Evolutionary conservation across 257 asterid genomes (phyloP), one percentile per base, ranked within the genome.

Genomic region (Rauvolfia tetraphylla): DNA sequence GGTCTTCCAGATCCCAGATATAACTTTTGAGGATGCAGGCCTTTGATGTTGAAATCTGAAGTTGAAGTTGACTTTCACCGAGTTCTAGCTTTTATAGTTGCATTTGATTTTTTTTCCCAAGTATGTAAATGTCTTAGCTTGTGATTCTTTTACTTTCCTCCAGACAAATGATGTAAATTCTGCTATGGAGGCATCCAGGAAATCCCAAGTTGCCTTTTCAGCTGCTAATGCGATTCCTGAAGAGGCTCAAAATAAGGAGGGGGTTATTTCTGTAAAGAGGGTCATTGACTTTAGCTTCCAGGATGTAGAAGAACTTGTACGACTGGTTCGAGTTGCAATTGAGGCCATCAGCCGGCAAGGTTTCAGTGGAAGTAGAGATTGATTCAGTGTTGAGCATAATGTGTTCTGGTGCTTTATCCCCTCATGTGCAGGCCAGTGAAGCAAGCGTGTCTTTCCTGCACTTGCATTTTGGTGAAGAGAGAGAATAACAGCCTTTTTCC

Each of bases 161-260:
- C 87, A 95, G 99, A 85, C 96, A 13, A 89, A 84, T 79, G 92
- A 91, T 75, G 89, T 83, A 57, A 87, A 78, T 79, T 87, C 83
- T 83, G 99, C 98, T 49, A 91, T 95, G 98, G 99, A 91, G 82
- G 98, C 99, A 71, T 80, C 94, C 78, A 89, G 80, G 78, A 91
- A 86, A 82, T 81, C 96, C 56, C 94, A 79, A 72, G 85, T 77
- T 71, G 83, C 89, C 39, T 91, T 85, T 82, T 86, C 90, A 77
- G 93, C 94, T 68, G 92, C 97, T 77, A 83, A 63, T 74, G 80
- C 68, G 65, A 83, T 78, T 58, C 84, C 86, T 25, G 90, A 80
- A 75, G 83, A 87, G 85, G 83, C 91, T 41, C 87, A 73, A 80
- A 83, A 86, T 41, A 88, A 84, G 81, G 97, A 92, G 39, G 90